Percentiles rank a stretch among this genome's conserved stretches.
Conservation (phyloP, 1,139 yeast species). For the Suhomyces atakaporum region DNA sequence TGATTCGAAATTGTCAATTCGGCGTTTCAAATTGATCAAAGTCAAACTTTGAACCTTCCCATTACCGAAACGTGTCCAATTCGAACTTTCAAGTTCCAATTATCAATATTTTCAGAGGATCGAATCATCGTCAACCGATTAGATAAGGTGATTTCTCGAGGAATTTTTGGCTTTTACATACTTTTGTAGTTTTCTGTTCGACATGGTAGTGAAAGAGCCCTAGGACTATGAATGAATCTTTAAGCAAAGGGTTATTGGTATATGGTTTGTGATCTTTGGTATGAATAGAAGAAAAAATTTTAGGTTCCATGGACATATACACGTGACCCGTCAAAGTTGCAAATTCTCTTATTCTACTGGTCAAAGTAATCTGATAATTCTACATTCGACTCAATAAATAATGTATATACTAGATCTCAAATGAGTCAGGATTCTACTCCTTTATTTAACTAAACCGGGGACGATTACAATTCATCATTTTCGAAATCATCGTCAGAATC, state of each 20-base stretch:
- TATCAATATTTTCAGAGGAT: not conserved
- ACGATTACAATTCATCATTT: slow-evolving; percentile 48
- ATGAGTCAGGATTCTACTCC: not conserved
- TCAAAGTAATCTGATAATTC: not conserved
- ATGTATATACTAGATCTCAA: not conserved
- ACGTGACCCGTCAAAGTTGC: slow-evolving; percentile 12
- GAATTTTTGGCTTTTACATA: slow-evolving; percentile 24
- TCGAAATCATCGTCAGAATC: slow-evolving; percentile 69
- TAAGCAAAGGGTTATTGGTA: not conserved
- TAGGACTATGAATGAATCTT: not conserved
- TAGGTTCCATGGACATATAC: slow-evolving; percentile 16
- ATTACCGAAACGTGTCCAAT: not conserved
- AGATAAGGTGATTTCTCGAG: not conserved
- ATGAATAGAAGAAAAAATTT: slow-evolving; percentile 16
- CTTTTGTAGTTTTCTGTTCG: slow-evolving; percentile 52
- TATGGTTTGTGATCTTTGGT: slow-evolving; percentile 1
- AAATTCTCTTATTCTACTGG: not conserved
- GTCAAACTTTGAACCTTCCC: not conserved
- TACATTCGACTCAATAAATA: slow-evolving; percentile 1
- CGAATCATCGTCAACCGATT: not conserved
- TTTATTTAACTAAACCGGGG: not conserved
- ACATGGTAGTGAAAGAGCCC: slow-evolving; percentile 22
- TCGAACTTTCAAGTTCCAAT: not conserved
- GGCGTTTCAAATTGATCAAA: not conserved
- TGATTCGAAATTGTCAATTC: no score